A percentile compares a stretch with the other conserved stretches of the same genome.
Evolutionary conservation across 106 monocot genomes (phyloP).

Genomic region (Iris macrosiphon): DNA sequence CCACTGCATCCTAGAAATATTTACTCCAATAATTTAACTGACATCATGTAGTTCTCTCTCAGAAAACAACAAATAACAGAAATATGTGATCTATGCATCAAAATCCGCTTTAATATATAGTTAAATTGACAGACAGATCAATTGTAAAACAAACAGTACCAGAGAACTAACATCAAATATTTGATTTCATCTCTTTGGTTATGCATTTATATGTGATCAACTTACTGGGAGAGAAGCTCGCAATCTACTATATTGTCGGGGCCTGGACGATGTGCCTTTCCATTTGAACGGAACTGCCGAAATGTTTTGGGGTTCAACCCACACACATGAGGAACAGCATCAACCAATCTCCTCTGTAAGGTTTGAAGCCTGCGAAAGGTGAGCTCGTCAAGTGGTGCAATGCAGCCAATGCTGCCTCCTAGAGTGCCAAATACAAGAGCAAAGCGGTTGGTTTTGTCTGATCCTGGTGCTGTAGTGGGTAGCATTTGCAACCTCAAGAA

Average conservation of each 20-base stretch:
- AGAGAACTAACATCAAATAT: too few relatives aligned
- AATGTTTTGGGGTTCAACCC: conserved; percentile 88
- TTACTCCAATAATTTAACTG: too few relatives aligned
- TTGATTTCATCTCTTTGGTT: too few relatives aligned
- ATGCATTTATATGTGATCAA: too few relatives aligned
- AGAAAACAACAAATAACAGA: too few relatives aligned
- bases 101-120: too few relatives aligned
- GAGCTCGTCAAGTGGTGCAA: conserved; percentile 91
- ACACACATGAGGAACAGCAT: conserved; percentile 78
- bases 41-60: too few relatives aligned
- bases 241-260: conserved; percentile 91
- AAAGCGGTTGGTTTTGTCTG: conserved; percentile 90
- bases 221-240: conserved; percentile 92
- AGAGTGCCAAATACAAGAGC: conserved; percentile 85
- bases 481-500: conserved; percentile 92
- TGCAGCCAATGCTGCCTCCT: conserved; percentile 93
- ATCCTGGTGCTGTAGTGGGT: conserved; percentile 28
- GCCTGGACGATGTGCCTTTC: conserved; percentile 85
- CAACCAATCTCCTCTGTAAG: conserved; percentile 76
- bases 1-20: too few relatives aligned
- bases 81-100: too few relatives aligned
- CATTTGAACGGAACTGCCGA: conserved; percentile 73
- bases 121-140: too few relatives aligned
- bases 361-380: conserved; percentile 85
- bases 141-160: too few relatives aligned